Evolutionary conservation across 75 land plant species (phyloP), one percentile per base, ranked within the genome.

Genomic region (Chamaecyparis obtusa): DNA sequence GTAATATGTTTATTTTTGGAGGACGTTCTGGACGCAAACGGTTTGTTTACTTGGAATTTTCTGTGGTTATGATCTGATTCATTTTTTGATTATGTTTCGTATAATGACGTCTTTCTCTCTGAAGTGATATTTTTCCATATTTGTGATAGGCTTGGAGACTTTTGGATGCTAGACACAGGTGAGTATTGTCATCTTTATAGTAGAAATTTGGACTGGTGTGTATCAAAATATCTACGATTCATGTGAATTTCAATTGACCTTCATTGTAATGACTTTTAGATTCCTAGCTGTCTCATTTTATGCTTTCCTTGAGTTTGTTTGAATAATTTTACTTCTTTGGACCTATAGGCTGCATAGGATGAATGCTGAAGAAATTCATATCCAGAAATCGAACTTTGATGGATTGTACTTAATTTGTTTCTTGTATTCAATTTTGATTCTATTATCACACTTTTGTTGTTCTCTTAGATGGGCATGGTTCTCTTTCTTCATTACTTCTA

Each of bases 141-240:
- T 39, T 71, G 84, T 49, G 72, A 83, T 91, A 97, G 99, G 90
- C 86, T 98, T 90, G 99, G 99, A 49, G 99, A 98, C 87, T 98
- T 98, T 69, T 98, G 99, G 99, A 95, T 96, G 93, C 89, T 98
- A 85, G 99, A 98, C 86, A 96, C 99, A 33, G 99, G 99, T 98
- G 91, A 41, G 14, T 37, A 15, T 87, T 89, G 27, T 32, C 56
- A 33, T 30, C 71, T 87, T 83, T 35, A 41, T 24, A 8, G 48
- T n/a, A 44, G 51, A 21, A 46, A 46, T 43, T 81, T 81, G 41
- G 14, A 9, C 46, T 4, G 44, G 21, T 24, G 81, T 17, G 41
- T 1, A 43, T 37, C 21, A 39, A 39, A 41, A 36, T 7, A 9
- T 43, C 48, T 80, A 4, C 43, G 27, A 24, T 21, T 3, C 21